Evolutionary conservation across 2,329 filamentous ascomycete species (phyloP), one percentile per base, ranked within the genome.

Genomic region (Ceratocystis harringtonii): DNA sequence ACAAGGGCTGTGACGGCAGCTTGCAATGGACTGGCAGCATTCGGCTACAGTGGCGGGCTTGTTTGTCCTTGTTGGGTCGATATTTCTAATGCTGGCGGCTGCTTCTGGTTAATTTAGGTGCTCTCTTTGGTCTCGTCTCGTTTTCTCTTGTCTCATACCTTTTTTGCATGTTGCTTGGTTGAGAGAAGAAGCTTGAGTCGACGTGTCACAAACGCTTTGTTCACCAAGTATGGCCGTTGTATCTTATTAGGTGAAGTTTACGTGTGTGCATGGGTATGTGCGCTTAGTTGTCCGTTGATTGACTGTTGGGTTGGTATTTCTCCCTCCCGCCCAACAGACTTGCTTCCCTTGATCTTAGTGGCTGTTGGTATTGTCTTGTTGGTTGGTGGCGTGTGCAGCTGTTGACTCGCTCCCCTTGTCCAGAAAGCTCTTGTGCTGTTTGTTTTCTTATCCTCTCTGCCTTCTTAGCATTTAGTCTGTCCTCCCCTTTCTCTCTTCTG

Each of bases 151-250:
- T 32, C 28, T 58, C 15, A 7, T 58, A 41, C 36, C 12, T 41
- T 41, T 41, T 41, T 41, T 41, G 36, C 36, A 41, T 41, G 36
- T 10, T 41, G 36, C 36, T 41, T 41, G 36, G 36, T 41, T 41
- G 36, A 41, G 36, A 41, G 12, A 41, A 41, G 36, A 25, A 52
- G 48, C n/a, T 36, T n/a, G 30, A 58, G 22, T 58, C 32, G 55
- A 58, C 30, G 28, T 58, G 55, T 58, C 55, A 58, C 55, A 58
- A 41, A 58, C 28, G 30, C 55, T 58, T 58, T 28, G 55, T 30
- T 58, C 55, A 58, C 22, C 28, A 36, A 19, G 55, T 58, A 36
- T 30, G 17, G 17, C 55, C 55, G 28, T 58, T 25, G 36, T 41
- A 5, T 41, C 36, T 41, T 12, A 41, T 10, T 15, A 8, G 15